Conservation (phyloP, 2,329 filamentous ascomycete genomes). For the Aspergillus intermedius region DNA sequence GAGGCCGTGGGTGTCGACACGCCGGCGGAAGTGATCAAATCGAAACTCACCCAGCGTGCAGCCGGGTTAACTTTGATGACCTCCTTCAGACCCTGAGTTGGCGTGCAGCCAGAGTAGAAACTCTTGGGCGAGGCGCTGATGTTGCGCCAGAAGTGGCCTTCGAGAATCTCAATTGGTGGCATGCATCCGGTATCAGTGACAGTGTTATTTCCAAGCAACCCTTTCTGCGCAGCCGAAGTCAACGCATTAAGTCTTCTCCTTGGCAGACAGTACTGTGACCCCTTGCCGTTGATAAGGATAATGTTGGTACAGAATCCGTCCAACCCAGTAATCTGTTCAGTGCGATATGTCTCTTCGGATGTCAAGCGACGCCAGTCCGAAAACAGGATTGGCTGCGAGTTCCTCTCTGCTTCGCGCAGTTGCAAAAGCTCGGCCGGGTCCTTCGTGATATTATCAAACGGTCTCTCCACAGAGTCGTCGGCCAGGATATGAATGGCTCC, state of each 20-base stretch:
- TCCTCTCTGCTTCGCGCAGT: constrained; percentile 45
- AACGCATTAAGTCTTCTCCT: constrained; percentile 37
- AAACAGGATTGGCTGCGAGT: constrained; percentile 44
- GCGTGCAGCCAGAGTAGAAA: constrained; percentile 36
- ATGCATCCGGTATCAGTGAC: constrained; percentile 17
- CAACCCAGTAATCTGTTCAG: constrained; percentile 19
- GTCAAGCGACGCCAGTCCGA: constrained; percentile 51
- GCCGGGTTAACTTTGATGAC: constrained; percentile 34
- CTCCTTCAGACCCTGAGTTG: constrained; percentile 40
- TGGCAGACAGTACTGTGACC: constrained; percentile 46
- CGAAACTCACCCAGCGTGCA: constrained; percentile 44
- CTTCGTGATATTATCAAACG: constrained; percentile 45
- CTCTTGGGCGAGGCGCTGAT: constrained; percentile 18
- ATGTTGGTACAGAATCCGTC: constrained; percentile 53
- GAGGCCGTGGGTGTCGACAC: constrained; percentile 44
- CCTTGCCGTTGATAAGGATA: constrained; percentile 55
- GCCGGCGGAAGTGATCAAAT: constrained; percentile 47
- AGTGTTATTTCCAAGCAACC: constrained; percentile 8
- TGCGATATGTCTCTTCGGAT: constrained; percentile 36
- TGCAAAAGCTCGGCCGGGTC: constrained; percentile 30
- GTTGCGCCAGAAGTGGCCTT: constrained; percentile 14
- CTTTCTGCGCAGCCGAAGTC: constrained; percentile 15
- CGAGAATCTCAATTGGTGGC: constrained; percentile 8
- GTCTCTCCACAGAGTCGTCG: constrained; percentile 30
- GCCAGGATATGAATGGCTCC: constrained; percentile 49